Conservation (phyloP, 345 rosid species). For the Barbarea vulgaris region DNA sequence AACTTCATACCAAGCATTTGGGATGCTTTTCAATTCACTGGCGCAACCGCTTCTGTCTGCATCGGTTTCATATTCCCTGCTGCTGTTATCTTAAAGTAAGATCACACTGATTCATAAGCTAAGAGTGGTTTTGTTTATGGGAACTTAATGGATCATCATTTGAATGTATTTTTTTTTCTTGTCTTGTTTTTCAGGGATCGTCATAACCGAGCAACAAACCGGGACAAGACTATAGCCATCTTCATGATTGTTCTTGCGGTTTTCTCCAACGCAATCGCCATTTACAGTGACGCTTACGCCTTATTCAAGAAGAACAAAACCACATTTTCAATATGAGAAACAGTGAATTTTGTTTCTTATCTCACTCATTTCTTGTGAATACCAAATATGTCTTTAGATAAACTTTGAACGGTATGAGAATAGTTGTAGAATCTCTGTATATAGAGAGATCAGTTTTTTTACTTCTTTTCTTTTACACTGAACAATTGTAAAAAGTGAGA, state of each 20-base stretch:
- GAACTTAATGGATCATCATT: not conserved
- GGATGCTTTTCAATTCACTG: slow-evolving; percentile 97
- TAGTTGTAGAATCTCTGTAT: slow-evolving; percentile 17
- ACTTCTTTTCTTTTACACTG: not conserved
- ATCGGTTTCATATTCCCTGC: slow-evolving; percentile 95
- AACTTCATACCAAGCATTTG: slow-evolving; percentile 95
- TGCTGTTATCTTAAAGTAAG: slow-evolving; percentile 76
- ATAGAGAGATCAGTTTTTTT: not conserved
- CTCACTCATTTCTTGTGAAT: not conserved
- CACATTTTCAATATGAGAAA: not conserved
- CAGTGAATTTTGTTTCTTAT: not conserved
- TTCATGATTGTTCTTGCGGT: slow-evolving; percentile 84
- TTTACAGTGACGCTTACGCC: slow-evolving; percentile 74
- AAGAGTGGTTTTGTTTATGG: not conserved
- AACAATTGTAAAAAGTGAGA: not conserved
- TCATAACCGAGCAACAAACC: slow-evolving; percentile 66
- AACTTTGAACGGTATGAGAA: not conserved
- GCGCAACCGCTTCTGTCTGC: slow-evolving; percentile 94
- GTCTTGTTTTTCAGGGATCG: slow-evolving; percentile 59
- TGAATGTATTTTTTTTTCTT: slow-evolving; percentile 4
- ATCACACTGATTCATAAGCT: not conserved
- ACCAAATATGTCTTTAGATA: slow-evolving; percentile 3
- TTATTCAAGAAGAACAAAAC: slow-evolving; percentile 51
- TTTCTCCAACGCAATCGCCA: slow-evolving; percentile 70
- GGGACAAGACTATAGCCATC: slow-evolving; percentile 61